phyloP scores from a whole-genome alignment of 331 rosid genomes.

The Malus hybrid region DNA sequence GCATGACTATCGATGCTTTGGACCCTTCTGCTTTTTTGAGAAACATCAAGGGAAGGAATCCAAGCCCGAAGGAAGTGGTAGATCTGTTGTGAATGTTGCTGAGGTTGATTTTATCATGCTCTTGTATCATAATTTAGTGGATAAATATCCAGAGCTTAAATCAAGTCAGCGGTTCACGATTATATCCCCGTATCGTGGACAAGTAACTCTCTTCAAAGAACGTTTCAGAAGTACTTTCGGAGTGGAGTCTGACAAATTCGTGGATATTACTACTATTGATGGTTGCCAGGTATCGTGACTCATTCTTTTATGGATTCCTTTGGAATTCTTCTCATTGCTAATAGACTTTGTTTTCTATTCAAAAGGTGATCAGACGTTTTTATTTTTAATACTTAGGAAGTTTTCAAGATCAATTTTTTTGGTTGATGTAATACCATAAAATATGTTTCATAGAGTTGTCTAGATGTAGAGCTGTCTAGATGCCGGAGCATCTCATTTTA shows the following conservation, averaged over 20 bases:
- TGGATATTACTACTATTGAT: conserved; percentile 80
- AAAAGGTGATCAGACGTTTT: background rate
- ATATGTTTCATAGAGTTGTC: background rate
- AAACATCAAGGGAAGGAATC: conserved; percentile 72
- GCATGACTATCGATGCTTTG: conserved; percentile 76
- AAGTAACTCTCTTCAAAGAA: conserved; percentile 68
- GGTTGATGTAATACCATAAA: background rate
- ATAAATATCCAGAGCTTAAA: conserved; percentile 55
- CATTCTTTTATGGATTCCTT: background rate
- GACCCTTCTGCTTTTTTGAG: conserved; percentile 83
- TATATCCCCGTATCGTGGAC: conserved; percentile 76
- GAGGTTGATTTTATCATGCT: conserved; percentile 84
- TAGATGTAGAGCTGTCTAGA: background rate
- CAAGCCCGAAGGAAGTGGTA: conserved; percentile 49
- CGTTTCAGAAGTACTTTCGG: conserved; percentile 65
- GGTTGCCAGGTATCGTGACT: conserved; percentile 76
- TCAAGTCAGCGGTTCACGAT: conserved; percentile 72
- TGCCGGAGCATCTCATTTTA: too few species aligned
- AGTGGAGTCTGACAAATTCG: conserved; percentile 57
- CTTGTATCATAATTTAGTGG: conserved; percentile 60
- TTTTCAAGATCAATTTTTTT: background rate
- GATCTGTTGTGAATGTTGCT: conserved; percentile 39
- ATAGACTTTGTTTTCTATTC: background rate
- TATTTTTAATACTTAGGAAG: background rate
- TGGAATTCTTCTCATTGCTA: background rate